These are phyloP conservation scores for Metarhizium album DNA, from an alignment of 2,329 filamentous ascomycete species.

Conservation along the genomic window DNA sequence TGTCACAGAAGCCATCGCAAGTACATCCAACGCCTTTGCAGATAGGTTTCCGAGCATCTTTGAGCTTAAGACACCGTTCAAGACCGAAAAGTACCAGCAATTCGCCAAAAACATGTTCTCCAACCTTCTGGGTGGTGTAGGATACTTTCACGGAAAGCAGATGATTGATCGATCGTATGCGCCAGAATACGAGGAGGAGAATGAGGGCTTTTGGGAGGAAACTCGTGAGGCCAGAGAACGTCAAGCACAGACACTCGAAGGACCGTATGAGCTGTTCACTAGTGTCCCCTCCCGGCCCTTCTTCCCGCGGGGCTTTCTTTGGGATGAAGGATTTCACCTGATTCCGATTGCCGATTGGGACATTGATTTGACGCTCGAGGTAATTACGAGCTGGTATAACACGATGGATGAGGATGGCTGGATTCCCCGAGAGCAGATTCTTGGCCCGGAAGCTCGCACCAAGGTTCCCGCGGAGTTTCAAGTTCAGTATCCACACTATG, in stretches of 20 bases:
- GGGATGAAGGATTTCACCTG: conserved; percentile 97
- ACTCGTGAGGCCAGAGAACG: conserved; percentile 67
- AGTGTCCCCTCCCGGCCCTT: conserved; percentile 88
- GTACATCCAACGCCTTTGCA: conserved; percentile 56
- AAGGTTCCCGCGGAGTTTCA: conserved; percentile 93
- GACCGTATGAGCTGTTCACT: conserved; percentile 81
- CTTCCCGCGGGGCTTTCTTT: conserved; percentile 92
- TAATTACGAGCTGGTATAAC: conserved; percentile 91
- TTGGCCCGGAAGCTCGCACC: conserved; percentile 82
- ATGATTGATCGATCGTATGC: conserved; percentile 85
- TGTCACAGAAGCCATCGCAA: conserved; percentile 58
- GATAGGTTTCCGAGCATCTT: conserved; percentile 59
- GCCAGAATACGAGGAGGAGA: conserved; percentile 88
- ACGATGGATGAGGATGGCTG: conserved; percentile 95
- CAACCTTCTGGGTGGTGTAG: conserved; percentile 86
- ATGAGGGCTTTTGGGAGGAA: conserved; percentile 92
- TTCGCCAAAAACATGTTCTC: conserved; percentile 90
- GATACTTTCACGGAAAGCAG: conserved; percentile 86
- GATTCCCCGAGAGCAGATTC: conserved; percentile 93
- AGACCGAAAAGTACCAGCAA: conserved; percentile 56
- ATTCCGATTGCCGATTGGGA: conserved; percentile 91
- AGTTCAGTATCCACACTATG: conserved; percentile 92
- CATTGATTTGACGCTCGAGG: conserved; percentile 73
- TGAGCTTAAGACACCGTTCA: conserved; percentile 65
- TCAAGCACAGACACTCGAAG: conserved; percentile 59